Evolutionary conservation across 2,329 filamentous ascomycete genomes (phyloP), one percentile per base, ranked within the genome.

Genomic region (Aspergillus amoenus): DNA sequence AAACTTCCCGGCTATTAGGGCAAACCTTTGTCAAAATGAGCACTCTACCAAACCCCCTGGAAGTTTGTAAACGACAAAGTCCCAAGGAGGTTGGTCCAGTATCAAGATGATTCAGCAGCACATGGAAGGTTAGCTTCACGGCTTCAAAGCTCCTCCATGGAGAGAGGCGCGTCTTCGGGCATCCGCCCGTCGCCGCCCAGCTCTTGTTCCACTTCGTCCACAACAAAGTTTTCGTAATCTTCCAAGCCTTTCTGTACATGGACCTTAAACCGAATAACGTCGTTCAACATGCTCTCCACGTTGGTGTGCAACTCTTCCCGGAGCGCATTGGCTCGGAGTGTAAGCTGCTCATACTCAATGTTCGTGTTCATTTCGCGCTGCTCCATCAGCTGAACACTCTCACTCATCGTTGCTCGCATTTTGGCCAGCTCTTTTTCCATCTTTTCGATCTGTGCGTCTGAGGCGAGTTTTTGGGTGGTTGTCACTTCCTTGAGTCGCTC

Each of bases 281-380:
- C 93, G 77, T 97, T 96, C 59, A 99, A 79, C 85, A 97, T 96
- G 67, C 88, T 88, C 78, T 97, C 94, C 67, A 97, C 91, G 73
- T 97, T 93, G 0, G 92, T 96, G 74, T 99, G 94, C n/a, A 99
- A 82, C 73, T 97, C 93, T 73, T 99, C 94, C n/a, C 94, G 86
- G 22, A 97, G 82, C 1, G 90, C 80, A 62, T 91, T 91, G 47
- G 91, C 91, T 32, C 87, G 85, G 54, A 96, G 84, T n/a, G 89
- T 91, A 47, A 97, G 79, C 71, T 97, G 92, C 71, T 97, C 93
- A 70, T 96, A 95, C 70, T 97, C 93, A 66, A 97, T 94, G 59
- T 93, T 95, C 12, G 91, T 94, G 67, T 93, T 96, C 85, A 97
- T 96, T 79, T 97, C 93, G 55, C 91, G 83, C 75, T 97, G 93